Conservation (phyloP, 345 rosid genomes). For the Citrus sp. region DNA sequence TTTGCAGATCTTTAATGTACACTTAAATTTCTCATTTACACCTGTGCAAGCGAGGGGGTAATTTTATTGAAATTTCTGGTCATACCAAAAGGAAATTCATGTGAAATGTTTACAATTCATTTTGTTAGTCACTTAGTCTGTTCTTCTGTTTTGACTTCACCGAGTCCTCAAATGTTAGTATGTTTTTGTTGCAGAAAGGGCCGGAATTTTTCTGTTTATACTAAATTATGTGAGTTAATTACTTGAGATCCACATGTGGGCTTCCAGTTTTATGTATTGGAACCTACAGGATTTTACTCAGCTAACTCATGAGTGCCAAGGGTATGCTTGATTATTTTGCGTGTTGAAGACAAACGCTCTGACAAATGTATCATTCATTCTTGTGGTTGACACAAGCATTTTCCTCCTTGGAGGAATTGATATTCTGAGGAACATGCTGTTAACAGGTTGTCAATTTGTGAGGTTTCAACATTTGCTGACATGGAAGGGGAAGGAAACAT, state of each 20-base stretch:
- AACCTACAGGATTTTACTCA: not conserved
- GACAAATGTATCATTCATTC: not conserved
- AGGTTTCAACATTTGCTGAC: conserved; percentile 98
- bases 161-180: not conserved
- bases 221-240: too few species aligned
- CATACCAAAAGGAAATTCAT: not conserved
- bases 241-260: not conserved
- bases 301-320: not conserved
- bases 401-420: too few species aligned
- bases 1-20: not conserved
- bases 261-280: not conserved
- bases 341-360: not conserved
- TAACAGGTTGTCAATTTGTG: conserved; percentile 3
- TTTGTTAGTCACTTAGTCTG: not conserved
- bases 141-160: not conserved
- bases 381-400: not conserved
- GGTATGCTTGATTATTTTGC: not conserved
- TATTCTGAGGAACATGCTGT: not conserved
- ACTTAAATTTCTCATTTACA: not conserved
- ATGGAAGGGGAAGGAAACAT: conserved; percentile 98
- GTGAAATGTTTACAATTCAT: not conserved
- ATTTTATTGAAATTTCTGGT: not conserved
- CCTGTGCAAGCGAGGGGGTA: not conserved
- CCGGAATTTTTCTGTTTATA: not conserved
- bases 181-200: not conserved